Evolutionary conservation across 352 stramenopile genomes (phyloP), one percentile per base, ranked within the genome.

Genomic region (Phytopythium oedochilum): DNA sequence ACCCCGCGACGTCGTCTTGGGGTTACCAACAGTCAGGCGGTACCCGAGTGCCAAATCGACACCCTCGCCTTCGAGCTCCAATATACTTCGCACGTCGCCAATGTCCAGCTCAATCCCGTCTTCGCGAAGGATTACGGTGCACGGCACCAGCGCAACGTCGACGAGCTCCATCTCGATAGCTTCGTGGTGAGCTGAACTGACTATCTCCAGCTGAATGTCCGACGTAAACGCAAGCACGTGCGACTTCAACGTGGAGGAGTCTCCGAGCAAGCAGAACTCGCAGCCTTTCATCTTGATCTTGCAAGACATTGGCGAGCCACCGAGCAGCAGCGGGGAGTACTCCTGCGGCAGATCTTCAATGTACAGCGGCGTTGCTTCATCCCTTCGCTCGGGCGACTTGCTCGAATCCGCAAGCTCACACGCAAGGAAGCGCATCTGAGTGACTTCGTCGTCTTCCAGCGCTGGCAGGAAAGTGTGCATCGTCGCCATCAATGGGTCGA

Each of bases 61-160:
- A 12, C 86, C 86, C 72, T 94, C 86, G 48, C 86, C 86, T 68
- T 95, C 86, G 18, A 95, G 69, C 44, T 95, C 86, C 57, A 95
- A 42, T 43, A 95, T 92, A 38, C 71, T 91, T 23, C 86, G 74
- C 42, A 89, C 44, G 18, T 85, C 80, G 14, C 79, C 57, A 12
- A 94, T 75, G 11, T 91, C 78, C 12, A 96, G 68, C 3, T 90
- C 74, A 57, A 96, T 91, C 5, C 63, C 78, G 47, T 96, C 70
- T 11, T 80, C 70, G 14, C 61, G 58, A 44, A 92, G 59, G 9
- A 83, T 59, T 31, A 96, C 68, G 36, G 58, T 73, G 50, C 86
- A 96, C 4, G 86, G 83, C 36, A 89, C 73, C 45, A 96, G 61
- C 18, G 86, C 86, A 25, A 96, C 86, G 51, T 96, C 84, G 9